A percentile compares a stretch with the other conserved stretches of the same genome.
These are phyloP conservation scores for Pterocarpus santalinus DNA, from an alignment of 306 rosid species.

Conservation along the genomic window DNA sequence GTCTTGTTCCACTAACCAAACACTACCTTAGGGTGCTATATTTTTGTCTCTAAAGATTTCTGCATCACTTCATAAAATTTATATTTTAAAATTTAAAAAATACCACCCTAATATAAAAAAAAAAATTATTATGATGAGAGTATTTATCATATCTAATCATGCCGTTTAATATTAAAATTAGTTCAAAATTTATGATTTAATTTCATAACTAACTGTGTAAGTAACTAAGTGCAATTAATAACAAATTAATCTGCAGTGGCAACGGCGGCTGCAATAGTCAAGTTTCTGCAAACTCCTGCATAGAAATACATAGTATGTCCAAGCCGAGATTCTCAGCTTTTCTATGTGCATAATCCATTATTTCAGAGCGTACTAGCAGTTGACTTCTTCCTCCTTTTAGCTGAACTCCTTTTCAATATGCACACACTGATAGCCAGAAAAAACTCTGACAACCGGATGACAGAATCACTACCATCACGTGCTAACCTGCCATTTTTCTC, in stretches of 20 bases:
- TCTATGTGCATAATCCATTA: too few species aligned
- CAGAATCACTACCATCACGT: not conserved
- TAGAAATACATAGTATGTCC: too few species aligned
- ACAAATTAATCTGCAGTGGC: not conserved
- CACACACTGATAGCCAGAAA: not conserved
- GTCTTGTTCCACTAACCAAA: too few species aligned
- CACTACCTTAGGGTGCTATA: too few species aligned
- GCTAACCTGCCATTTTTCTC: not conserved
- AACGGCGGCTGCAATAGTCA: not conserved
- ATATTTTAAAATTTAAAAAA: too few species aligned
- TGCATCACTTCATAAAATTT: too few species aligned
- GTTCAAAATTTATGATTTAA: too few species aligned
- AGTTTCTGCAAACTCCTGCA: not conserved
- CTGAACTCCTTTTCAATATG: slow-evolving; percentile 1
- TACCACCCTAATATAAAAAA: too few species aligned
- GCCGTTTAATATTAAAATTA: not conserved
- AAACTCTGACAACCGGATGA: slow-evolving; percentile 47
- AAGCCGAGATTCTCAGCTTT: not conserved
- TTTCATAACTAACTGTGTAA: not conserved
- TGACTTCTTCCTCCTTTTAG: not conserved
- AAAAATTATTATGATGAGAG: too few species aligned
- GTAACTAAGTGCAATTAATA: not conserved
- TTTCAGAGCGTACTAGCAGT: not conserved
- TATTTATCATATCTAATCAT: too few species aligned
- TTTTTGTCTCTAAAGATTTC: too few species aligned